Percentiles rank a stretch among this genome's conserved stretches.
phyloP scores from a whole-genome alignment of 768 basidiomycete species.

The Termitomyces sp. region DNA sequence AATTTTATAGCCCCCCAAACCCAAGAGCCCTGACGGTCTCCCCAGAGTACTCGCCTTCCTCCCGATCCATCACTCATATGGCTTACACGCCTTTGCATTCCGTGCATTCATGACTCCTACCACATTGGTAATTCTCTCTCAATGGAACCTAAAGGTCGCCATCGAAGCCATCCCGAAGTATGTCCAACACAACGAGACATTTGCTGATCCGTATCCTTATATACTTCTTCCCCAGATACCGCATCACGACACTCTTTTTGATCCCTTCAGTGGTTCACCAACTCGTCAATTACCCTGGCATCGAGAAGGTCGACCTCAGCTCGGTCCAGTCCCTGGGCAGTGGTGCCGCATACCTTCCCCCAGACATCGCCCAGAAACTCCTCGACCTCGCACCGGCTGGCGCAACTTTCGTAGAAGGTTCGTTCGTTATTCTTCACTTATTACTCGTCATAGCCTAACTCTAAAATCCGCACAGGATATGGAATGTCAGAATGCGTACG shows the following conservation, averaged over 20 bases:
- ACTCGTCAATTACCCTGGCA: conserved; percentile 50
- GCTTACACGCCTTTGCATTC: conserved; percentile 48
- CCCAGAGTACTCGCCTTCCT: conserved; percentile 52
- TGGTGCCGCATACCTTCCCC: conserved; percentile 68
- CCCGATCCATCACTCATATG: conserved; percentile 67
- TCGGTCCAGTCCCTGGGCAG: conserved; percentile 36
- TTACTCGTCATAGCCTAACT: neutral
- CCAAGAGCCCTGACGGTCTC: conserved; percentile 36
- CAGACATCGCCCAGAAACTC: conserved; percentile 41
- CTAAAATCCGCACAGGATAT: conserved; percentile 42
- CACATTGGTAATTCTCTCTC: conserved; percentile 50
- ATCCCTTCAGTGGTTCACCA: conserved; percentile 67
- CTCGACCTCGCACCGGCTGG: conserved; percentile 28
- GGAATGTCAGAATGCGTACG: conserved; percentile 68
- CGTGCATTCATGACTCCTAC: conserved; percentile 37
- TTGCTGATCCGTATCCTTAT: neutral
- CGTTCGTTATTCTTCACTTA: conserved; percentile 3
- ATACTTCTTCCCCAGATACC: conserved; percentile 36
- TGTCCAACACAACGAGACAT: conserved; percentile 10
- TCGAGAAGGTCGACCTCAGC: conserved; percentile 46
- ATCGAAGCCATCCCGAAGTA: conserved; percentile 57
- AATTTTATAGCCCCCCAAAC: conserved; percentile 29
- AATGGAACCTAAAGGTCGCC: conserved; percentile 52
- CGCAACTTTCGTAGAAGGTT: conserved; percentile 41
- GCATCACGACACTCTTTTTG: conserved; percentile 40